Conservation (phyloP, 2,329 filamentous ascomycete genomes). For the Fusarium goolgardi region DNA sequence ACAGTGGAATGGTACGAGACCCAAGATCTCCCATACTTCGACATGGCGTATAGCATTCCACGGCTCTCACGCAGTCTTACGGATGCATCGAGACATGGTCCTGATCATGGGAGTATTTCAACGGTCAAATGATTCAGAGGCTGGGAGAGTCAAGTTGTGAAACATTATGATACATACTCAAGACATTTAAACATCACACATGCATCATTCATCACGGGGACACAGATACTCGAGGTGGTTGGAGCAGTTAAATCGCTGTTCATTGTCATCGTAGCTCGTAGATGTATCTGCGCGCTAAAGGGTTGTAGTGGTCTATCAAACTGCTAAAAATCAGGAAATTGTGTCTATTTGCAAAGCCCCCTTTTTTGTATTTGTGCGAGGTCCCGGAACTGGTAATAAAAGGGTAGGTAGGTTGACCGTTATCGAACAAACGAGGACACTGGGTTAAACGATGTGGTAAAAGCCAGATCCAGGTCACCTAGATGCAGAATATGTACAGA, state of each 20-base stretch:
- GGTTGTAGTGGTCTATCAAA: conserved; percentile 32
- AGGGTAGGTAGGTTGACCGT: conserved; percentile 25
- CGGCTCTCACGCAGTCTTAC: background rate
- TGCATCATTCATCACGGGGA: background rate
- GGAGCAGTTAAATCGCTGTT: conserved; percentile 31
- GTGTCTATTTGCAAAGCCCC: conserved; percentile 34
- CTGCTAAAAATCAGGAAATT: conserved; percentile 29
- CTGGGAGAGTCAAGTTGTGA: background rate
- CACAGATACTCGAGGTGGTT: background rate
- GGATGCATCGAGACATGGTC: conserved; percentile 8
- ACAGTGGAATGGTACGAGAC: background rate
- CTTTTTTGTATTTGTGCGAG: conserved; percentile 14
- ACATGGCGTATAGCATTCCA: conserved; percentile 9
- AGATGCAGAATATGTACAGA: conserved; percentile 51
- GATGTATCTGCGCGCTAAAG: conserved; percentile 35
- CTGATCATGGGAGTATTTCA: background rate
- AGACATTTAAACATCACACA: background rate
- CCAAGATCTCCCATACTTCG: background rate
- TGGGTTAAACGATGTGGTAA: background rate
- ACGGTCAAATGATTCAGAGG: background rate
- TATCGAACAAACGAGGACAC: conserved; percentile 4
- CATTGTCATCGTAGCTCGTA: conserved; percentile 47
- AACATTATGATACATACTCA: background rate
- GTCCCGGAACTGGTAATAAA: conserved; percentile 27
- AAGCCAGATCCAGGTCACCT: conserved; percentile 24